Percentiles rank a stretch among this genome's conserved stretches.
phyloP scores from a whole-genome alignment of 768 basidiomycete genomes.

The Hygrocybe coccinea region DNA sequence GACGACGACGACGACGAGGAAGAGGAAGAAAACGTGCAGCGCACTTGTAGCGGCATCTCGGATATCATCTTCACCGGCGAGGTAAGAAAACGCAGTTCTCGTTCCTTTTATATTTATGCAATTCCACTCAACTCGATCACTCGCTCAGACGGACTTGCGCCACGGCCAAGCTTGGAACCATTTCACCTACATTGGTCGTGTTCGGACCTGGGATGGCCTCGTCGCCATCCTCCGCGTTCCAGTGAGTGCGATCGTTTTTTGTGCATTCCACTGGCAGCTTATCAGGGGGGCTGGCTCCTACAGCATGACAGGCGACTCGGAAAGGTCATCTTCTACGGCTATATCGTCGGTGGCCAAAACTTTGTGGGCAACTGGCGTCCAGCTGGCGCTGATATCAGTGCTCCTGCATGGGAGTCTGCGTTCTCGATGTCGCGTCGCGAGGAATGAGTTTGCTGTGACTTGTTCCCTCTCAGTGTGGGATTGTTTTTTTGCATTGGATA shows the following conservation, averaged over 20 bases:
- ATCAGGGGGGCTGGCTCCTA: neutral
- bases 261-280: neutral
- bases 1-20: conserved; percentile 20
- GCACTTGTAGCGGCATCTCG: conserved; percentile 47
- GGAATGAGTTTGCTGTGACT: conserved; percentile 15
- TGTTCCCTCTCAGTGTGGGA: no score
- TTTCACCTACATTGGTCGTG: conserved; percentile 48
- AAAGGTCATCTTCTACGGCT: conserved; percentile 60
- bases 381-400: conserved; percentile 38
- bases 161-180: conserved; percentile 47
- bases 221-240: conserved; percentile 47
- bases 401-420: conserved; percentile 58
- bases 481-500: no score
- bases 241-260: conserved; percentile 21
- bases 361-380: conserved; percentile 73
- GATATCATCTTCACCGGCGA: conserved; percentile 62
- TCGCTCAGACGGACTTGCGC: conserved; percentile 41
- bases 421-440: conserved; percentile 55
- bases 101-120: conserved; percentile 1
- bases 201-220: conserved; percentile 57
- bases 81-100: conserved; percentile 39
- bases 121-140: neutral
- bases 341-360: conserved; percentile 57
- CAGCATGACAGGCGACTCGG: conserved; percentile 22
- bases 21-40: conserved; percentile 9